These are phyloP conservation scores for Echinochloa phyllopogon DNA, from an alignment of 176 grass and related monocot species.

Conservation along the genomic window DNA sequence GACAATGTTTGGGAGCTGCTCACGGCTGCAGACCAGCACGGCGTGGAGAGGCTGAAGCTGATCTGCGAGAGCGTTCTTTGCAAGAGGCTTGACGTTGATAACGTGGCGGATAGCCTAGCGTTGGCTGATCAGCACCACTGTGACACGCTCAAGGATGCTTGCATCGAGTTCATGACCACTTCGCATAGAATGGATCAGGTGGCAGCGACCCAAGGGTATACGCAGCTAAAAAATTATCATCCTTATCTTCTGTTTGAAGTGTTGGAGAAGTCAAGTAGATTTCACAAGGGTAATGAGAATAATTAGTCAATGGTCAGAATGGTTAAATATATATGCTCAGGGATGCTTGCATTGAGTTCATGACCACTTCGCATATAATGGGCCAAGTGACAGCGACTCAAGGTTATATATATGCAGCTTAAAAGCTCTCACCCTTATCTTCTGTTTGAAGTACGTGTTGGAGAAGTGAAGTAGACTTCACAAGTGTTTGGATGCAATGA, in stretches of 20 bases:
- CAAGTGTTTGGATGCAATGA: too few relatives aligned
- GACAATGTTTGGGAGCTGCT: not conserved
- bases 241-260: not conserved
- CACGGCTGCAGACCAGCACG: not conserved
- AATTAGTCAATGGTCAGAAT: too few relatives aligned
- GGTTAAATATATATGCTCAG: too few relatives aligned
- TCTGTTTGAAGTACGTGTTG: too few relatives aligned
- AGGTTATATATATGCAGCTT: too few relatives aligned
- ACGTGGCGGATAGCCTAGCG: not conserved
- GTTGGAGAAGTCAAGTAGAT: not conserved
- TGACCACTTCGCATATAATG: too few relatives aligned
- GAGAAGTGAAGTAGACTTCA: too few relatives aligned
- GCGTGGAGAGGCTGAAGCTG: conserved; percentile 9
- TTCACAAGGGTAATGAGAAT: too few relatives aligned
- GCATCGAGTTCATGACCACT: not conserved
- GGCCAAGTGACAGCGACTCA: too few relatives aligned
- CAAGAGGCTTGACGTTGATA: not conserved
- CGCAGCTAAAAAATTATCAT: not conserved
- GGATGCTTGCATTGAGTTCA: too few relatives aligned
- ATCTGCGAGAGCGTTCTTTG: not conserved
- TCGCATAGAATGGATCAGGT: not conserved
- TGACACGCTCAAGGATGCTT: not conserved
- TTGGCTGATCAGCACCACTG: not conserved
- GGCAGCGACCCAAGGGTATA: not conserved
- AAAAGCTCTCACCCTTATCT: too few relatives aligned